Evolutionary conservation across 1,284 basidiomycete species (phyloP).

Genomic region (Ceratobasidium sp.): DNA sequence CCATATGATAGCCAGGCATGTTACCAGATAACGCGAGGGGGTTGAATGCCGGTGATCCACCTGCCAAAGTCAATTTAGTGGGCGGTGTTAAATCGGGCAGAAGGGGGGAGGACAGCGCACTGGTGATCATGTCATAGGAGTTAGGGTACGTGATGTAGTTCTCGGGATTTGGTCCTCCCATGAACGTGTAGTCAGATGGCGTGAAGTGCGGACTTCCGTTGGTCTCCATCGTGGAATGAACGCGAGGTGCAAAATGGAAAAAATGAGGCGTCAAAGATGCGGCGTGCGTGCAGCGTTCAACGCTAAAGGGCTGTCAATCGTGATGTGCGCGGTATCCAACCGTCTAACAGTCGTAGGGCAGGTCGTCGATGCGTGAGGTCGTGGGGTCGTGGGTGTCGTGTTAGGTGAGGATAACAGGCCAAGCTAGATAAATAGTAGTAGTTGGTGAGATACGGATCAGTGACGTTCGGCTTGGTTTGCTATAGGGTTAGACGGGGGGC

Average conservation of each 20-base stretch:
- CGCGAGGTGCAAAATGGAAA: constrained; percentile 31
- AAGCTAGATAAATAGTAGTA: constrained; percentile 39
- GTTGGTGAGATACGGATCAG: constrained; percentile 39
- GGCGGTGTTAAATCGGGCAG: constrained; percentile 33
- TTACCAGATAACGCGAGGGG: constrained; percentile 27
- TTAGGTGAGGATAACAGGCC: constrained; percentile 33
- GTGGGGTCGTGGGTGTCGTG: constrained; percentile 35
- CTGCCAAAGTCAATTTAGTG: constrained; percentile 25
- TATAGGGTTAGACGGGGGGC: constrained; percentile 40
- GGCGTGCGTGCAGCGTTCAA: constrained; percentile 41
- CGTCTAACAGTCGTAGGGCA: constrained; percentile 23
- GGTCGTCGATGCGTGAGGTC: constrained; percentile 35
- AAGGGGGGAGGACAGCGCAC: constrained; percentile 20
- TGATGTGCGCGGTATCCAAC: constrained; percentile 42
- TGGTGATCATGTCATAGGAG: constrained; percentile 30
- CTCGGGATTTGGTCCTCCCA: constrained; percentile 11
- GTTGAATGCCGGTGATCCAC: constrained; percentile 40
- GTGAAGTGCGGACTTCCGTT: constrained; percentile 33
- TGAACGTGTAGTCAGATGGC: constrained; percentile 33
- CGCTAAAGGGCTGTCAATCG: constrained; percentile 32
- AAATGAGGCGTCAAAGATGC: constrained; percentile 41
- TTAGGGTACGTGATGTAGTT: constrained; percentile 19
- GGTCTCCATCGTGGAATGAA: constrained; percentile 33
- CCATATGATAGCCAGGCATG: constrained; percentile 34
- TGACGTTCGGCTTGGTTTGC: constrained; percentile 41